A percentile compares a stretch with the other conserved stretches of the same genome.
Evolutionary conservation across 345 rosid species (phyloP).

Genomic region (Eucalyptus grandis): DNA sequence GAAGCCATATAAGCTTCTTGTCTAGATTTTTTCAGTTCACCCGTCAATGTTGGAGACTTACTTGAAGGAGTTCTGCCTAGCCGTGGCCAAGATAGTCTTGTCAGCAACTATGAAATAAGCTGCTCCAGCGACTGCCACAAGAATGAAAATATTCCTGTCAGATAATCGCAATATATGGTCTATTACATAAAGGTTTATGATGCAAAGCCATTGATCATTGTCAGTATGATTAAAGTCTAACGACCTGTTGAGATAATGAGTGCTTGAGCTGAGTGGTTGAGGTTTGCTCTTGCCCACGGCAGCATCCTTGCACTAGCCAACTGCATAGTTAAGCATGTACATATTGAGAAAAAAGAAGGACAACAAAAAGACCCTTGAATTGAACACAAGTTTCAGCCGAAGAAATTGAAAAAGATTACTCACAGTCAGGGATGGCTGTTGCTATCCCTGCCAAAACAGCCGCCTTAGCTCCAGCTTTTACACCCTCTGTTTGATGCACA

Average conservation of each 20-base stretch:
- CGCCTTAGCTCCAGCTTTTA: conserved; percentile 81
- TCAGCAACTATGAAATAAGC: conserved; percentile 92
- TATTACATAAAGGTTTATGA: not conserved
- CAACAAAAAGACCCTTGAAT: not conserved
- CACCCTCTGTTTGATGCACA: conserved; percentile 47
- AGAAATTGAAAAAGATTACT: not conserved
- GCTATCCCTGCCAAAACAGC: conserved; percentile 59
- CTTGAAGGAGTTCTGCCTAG: conserved; percentile 67
- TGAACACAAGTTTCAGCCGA: not conserved
- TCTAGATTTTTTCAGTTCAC: not conserved
- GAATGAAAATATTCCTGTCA: not conserved
- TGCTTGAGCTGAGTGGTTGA: conserved; percentile 90
- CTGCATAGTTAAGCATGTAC: conserved; percentile 4
- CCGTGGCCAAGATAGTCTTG: conserved; percentile 81
- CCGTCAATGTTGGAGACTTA: conserved; percentile 5
- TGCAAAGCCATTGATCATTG: not conserved
- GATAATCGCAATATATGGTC: not conserved
- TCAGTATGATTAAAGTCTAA: not conserved
- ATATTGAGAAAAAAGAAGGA: not conserved
- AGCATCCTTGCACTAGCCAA: conserved; percentile 60
- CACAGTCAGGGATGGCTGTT: conserved; percentile 81
- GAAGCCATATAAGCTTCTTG: not conserved
- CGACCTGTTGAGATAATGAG: conserved; percentile 71
- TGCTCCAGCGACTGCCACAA: conserved; percentile 55
- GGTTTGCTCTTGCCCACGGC: conserved; percentile 90